These are phyloP conservation scores for Phialophora verrucosa DNA, from an alignment of 2,329 filamentous ascomycete genomes.

Conservation along the genomic window DNA sequence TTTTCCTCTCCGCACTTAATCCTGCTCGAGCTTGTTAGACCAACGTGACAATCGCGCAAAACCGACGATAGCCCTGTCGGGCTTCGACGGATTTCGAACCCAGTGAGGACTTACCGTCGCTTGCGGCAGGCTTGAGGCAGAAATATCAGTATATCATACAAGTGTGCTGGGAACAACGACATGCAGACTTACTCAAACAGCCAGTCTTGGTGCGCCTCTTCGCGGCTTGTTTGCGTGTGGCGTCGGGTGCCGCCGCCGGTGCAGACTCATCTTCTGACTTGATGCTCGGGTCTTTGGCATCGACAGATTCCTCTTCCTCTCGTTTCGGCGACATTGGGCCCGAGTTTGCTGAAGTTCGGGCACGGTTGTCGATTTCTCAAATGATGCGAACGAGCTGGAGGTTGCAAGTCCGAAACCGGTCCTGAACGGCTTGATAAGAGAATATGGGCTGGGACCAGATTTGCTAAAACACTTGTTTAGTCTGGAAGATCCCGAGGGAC, in stretches of 20 bases:
- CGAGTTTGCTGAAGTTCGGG: background rate
- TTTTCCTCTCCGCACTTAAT: constrained; percentile 95
- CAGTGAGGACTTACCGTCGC: constrained; percentile 59
- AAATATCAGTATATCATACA: constrained; percentile 22
- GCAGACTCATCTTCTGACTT: constrained; percentile 24
- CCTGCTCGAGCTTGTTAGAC: constrained; percentile 15
- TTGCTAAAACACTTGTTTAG: constrained; percentile 3
- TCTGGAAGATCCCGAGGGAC: constrained; percentile 9
- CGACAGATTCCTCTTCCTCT: constrained; percentile 30
- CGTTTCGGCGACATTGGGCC: constrained; percentile 28
- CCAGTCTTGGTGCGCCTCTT: constrained; percentile 88
- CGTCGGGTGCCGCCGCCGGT: constrained; percentile 14
- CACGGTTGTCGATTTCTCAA: background rate
- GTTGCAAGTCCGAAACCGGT: background rate
- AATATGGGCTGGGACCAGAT: constrained; percentile 9
- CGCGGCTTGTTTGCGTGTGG: constrained; percentile 42
- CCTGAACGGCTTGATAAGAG: constrained; percentile 8
- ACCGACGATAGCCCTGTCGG: background rate
- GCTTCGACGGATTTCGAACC: background rate
- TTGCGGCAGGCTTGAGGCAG: constrained; percentile 75
- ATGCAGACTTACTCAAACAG: constrained; percentile 72
- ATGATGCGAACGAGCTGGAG: constrained; percentile 1
- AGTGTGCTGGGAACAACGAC: background rate
- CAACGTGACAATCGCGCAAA: background rate
- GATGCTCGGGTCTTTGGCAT: constrained; percentile 53